Percentiles rank a stretch among this genome's conserved stretches.
These are phyloP conservation scores for Phytophthora hybrid DNA, from an alignment of 352 stramenopile genomes.

Conservation along the genomic window DNA sequence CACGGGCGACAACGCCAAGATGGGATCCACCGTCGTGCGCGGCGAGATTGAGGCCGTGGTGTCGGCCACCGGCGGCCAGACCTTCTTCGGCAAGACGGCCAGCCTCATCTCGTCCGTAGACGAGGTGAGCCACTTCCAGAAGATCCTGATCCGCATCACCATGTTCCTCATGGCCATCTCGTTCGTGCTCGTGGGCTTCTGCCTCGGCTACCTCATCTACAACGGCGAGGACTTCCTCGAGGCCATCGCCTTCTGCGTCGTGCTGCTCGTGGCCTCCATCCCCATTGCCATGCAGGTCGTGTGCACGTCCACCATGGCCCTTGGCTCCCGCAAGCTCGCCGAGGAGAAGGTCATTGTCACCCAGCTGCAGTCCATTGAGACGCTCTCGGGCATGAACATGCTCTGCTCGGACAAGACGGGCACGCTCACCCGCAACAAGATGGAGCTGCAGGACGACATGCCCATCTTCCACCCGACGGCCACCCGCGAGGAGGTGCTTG, in stretches of 20 bases:
- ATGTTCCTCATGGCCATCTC: slow-evolving; percentile 91
- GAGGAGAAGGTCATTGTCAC: slow-evolving; percentile 95
- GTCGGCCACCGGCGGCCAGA: slow-evolving; percentile 88
- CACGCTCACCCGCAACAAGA: slow-evolving; percentile 95
- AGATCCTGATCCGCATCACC: slow-evolving; percentile 94
- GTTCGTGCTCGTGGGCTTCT: slow-evolving; percentile 88
- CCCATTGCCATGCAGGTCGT: slow-evolving; percentile 95
- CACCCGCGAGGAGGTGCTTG: slow-evolving; percentile 89
- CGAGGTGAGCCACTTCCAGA: slow-evolving; percentile 89
- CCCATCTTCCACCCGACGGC: slow-evolving; percentile 85
- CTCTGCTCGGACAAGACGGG: slow-evolving; percentile 97
- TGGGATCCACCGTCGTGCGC: slow-evolving; percentile 83
- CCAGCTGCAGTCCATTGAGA: slow-evolving; percentile 92
- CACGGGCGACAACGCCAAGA: slow-evolving; percentile 85
- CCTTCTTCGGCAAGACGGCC: slow-evolving; percentile 93
- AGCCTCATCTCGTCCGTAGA: slow-evolving; percentile 77
- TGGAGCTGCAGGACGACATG: slow-evolving; percentile 93
- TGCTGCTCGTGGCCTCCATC: slow-evolving; percentile 93
- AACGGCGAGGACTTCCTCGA: slow-evolving; percentile 81
- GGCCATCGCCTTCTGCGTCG: slow-evolving; percentile 88
- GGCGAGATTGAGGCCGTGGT: slow-evolving; percentile 95
- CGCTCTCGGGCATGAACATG: slow-evolving; percentile 93
- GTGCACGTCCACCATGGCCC: slow-evolving; percentile 92
- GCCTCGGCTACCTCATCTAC: slow-evolving; percentile 87
- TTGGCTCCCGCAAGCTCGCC: slow-evolving; percentile 91